Conservation (phyloP, 768 basidiomycete species). For the Serendipita sp. region DNA sequence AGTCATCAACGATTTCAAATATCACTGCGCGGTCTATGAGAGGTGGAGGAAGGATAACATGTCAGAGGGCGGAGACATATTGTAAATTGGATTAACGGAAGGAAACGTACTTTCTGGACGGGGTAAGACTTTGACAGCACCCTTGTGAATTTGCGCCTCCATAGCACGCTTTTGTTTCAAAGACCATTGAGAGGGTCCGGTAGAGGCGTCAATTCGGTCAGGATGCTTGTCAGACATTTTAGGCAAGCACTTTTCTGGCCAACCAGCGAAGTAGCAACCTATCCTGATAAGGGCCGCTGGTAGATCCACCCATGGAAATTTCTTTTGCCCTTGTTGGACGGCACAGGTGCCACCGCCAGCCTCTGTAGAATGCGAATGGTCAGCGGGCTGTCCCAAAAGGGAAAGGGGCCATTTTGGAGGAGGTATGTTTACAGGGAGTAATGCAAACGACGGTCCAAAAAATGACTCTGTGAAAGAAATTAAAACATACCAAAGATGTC, state of each 20-base stretch:
- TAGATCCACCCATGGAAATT: slow-evolving; percentile 3
- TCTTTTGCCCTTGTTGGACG: slow-evolving; percentile 6
- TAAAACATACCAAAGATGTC: background rate
- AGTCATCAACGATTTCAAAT: slow-evolving; percentile 4
- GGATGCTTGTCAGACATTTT: slow-evolving; percentile 7
- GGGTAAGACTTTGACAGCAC: slow-evolving; percentile 3
- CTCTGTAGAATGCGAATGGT: background rate
- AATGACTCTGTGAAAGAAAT: background rate
- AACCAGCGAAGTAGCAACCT: slow-evolving; percentile 5
- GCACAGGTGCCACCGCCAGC: slow-evolving; percentile 3
- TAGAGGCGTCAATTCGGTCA: slow-evolving; percentile 4
- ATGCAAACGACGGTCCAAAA: background rate
- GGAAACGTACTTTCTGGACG: slow-evolving; percentile 4
- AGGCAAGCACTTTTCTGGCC: slow-evolving; percentile 6
- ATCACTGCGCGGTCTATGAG: slow-evolving; percentile 2
- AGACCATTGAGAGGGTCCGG: slow-evolving; percentile 5
- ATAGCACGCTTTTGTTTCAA: slow-evolving; percentile 5
- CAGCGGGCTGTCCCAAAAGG: no score
- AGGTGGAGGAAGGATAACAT: background rate
- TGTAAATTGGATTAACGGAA: background rate
- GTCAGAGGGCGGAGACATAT: background rate
- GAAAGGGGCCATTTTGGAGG: background rate
- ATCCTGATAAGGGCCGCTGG: background rate
- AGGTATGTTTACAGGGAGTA: background rate
- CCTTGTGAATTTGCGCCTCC: slow-evolving; percentile 4